Evolutionary conservation across 202 grass and related monocot species (phyloP).

Genomic region (Elaeis oleifera): DNA sequence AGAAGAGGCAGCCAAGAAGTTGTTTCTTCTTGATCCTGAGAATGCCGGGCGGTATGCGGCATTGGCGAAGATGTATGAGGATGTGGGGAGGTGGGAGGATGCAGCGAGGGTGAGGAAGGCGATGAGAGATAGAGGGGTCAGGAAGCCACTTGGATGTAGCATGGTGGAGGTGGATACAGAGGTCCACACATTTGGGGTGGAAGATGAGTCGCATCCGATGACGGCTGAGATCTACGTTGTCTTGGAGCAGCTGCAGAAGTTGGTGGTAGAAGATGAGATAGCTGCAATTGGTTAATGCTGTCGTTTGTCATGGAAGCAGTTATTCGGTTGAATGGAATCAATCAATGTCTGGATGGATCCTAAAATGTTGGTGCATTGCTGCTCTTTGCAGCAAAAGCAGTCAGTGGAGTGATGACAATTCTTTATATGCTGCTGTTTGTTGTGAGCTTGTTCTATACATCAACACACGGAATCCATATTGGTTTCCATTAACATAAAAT

Average conservation of each 20-base stretch:
- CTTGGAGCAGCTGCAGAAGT: constrained; percentile 3
- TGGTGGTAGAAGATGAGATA: constrained; percentile 3
- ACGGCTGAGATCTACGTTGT: neutral
- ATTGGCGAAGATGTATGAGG: constrained; percentile 22
- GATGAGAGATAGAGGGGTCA: constrained; percentile 15
- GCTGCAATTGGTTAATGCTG: neutral
- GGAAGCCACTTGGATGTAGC: constrained; percentile 17
- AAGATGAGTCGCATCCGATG: neutral
- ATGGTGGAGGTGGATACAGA: constrained; percentile 8
- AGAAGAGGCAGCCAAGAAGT: neutral
- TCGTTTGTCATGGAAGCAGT: neutral
- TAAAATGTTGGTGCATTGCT: no score
- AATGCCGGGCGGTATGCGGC: constrained; percentile 14
- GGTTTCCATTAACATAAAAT: no score
- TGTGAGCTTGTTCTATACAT: no score
- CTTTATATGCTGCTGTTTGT: no score
- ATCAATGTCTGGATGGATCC: no score
- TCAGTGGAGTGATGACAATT: no score
- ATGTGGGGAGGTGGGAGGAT: constrained; percentile 15
- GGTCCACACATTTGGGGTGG: neutral
- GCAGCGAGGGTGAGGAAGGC: constrained; percentile 16
- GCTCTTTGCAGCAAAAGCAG: no score
- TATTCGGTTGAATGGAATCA: neutral
- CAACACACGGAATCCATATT: no score
- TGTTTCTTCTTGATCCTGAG: constrained; percentile 11